A percentile compares a stretch with the other conserved stretches of the same genome.
These are phyloP conservation scores for Dioscorea cayenensis DNA, from an alignment of 116 monocot genomes.

Conservation along the genomic window DNA sequence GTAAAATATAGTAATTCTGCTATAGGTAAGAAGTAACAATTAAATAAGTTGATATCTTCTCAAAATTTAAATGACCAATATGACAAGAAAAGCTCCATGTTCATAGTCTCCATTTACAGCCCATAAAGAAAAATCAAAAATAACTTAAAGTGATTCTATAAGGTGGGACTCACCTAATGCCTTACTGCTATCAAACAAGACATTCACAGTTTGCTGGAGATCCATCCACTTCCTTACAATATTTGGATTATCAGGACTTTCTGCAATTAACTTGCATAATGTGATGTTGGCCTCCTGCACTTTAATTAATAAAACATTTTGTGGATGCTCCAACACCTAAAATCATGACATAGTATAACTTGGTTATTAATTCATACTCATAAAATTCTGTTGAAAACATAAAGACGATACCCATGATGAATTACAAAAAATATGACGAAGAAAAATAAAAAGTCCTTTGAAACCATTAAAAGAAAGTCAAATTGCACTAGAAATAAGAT, in stretches of 20 bases:
- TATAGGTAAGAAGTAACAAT: too few relatives aligned
- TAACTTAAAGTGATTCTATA: background rate
- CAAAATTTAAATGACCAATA: too few relatives aligned
- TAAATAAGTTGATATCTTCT: too few relatives aligned
- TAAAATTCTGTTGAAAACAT: background rate
- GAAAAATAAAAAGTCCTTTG: background rate
- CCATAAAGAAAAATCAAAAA: background rate
- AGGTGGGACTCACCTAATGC: slow-evolving; percentile 40
- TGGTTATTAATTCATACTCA: background rate
- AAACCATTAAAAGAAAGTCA: too few relatives aligned
- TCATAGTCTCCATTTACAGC: background rate
- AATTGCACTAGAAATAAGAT: too few relatives aligned
- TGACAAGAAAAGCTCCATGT: background rate
- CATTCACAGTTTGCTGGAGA: slow-evolving; percentile 58
- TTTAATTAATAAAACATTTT: slow-evolving; percentile 50
- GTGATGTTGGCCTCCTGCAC: slow-evolving; percentile 53
- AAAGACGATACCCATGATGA: background rate
- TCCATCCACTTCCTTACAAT: slow-evolving; percentile 48
- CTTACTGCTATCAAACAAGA: slow-evolving; percentile 68
- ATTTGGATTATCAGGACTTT: slow-evolving; percentile 14
- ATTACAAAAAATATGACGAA: background rate
- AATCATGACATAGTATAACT: background rate
- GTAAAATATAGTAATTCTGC: too few relatives aligned
- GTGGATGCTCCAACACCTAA: slow-evolving; percentile 79
- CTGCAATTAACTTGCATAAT: slow-evolving; percentile 19